Conservation (phyloP, 495 filamentous ascomycete genomes). For the Hypomontagnella submonticulosa region DNA sequence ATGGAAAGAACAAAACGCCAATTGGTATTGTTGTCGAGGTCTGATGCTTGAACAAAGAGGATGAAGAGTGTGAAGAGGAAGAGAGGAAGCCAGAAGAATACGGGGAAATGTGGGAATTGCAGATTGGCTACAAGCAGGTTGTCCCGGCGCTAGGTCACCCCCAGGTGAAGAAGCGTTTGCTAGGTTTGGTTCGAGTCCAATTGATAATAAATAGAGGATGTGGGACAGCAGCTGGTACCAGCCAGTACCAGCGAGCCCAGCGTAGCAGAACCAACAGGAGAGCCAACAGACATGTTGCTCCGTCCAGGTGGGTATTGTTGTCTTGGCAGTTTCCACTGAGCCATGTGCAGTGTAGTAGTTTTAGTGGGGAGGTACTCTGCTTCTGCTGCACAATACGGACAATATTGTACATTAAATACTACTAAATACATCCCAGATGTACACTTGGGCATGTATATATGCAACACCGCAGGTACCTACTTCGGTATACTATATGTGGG, state of each 20-base stretch:
- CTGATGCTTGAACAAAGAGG: slow-evolving; percentile 9
- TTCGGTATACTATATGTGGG: slow-evolving; percentile 28
- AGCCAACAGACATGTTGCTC: slow-evolving; percentile 36
- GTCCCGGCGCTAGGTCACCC: slow-evolving; percentile 45
- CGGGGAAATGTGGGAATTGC: slow-evolving; percentile 40
- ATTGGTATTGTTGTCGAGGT: slow-evolving; percentile 19
- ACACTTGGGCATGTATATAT: background rate
- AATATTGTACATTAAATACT: slow-evolving; percentile 1
- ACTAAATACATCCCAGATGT: background rate
- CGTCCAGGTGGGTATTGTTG: slow-evolving; percentile 43
- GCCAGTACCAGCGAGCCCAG: slow-evolving; percentile 1
- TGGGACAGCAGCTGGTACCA: slow-evolving; percentile 19
- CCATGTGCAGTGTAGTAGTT: slow-evolving; percentile 22
- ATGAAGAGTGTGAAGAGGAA: slow-evolving; percentile 5
- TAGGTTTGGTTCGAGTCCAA: slow-evolving; percentile 31
- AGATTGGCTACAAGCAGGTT: slow-evolving; percentile 25
- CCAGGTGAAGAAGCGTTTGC: slow-evolving; percentile 39
- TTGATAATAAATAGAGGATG: slow-evolving; percentile 34
- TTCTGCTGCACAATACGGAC: background rate
- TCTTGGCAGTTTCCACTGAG: slow-evolving; percentile 40
- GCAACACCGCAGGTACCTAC: slow-evolving; percentile 8
- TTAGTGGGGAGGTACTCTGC: slow-evolving; percentile 19
- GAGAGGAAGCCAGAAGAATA: slow-evolving; percentile 24
- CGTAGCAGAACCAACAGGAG: slow-evolving; percentile 17
- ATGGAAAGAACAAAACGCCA: slow-evolving; percentile 10